Evolutionary conservation across 2,329 filamentous ascomycete genomes (phyloP).

Genomic region (Cadophora sp.): DNA sequence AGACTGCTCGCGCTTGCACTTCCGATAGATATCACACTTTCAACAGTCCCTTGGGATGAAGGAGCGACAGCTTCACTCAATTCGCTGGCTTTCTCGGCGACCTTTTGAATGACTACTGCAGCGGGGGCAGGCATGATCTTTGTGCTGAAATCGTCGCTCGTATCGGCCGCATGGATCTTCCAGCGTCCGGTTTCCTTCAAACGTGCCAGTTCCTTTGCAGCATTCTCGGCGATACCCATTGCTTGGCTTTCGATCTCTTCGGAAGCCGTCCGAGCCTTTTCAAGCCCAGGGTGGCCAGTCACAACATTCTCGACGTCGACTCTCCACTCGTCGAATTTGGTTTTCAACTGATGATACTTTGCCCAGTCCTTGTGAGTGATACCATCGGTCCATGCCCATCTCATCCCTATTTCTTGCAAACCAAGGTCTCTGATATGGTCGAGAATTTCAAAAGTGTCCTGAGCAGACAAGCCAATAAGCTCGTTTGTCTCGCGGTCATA

Average conservation of each 20-base stretch:
- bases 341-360: conserved; percentile 89
- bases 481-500: conserved; percentile 63
- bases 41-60: conserved; percentile 39
- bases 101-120: conserved; percentile 49
- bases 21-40: conserved; percentile 45
- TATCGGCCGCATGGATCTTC: conserved; percentile 80
- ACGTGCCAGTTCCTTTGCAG: conserved; percentile 79
- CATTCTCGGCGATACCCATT: conserved; percentile 79
- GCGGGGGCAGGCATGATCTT: conserved; percentile 66
- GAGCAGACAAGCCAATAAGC: conserved; percentile 63
- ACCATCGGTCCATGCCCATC: conserved; percentile 93
- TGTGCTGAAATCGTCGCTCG: conserved; percentile 78
- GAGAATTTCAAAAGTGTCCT: conserved; percentile 71
- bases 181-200: conserved; percentile 85
- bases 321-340: conserved; percentile 84
- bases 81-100: conserved; percentile 39
- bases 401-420: conserved; percentile 75
- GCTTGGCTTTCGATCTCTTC: conserved; percentile 76
- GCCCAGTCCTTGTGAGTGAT: conserved; percentile 98
- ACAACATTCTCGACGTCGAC: conserved; percentile 80
- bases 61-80: conserved; percentile 37
- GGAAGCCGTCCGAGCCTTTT: conserved; percentile 69
- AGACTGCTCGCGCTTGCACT: conserved; percentile 39
- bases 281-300: conserved; percentile 73
- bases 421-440: conserved; percentile 73